Evolutionary conservation across 441 rosid species (phyloP), one percentile per base, ranked within the genome.

Genomic region (Pelargonium australe): DNA sequence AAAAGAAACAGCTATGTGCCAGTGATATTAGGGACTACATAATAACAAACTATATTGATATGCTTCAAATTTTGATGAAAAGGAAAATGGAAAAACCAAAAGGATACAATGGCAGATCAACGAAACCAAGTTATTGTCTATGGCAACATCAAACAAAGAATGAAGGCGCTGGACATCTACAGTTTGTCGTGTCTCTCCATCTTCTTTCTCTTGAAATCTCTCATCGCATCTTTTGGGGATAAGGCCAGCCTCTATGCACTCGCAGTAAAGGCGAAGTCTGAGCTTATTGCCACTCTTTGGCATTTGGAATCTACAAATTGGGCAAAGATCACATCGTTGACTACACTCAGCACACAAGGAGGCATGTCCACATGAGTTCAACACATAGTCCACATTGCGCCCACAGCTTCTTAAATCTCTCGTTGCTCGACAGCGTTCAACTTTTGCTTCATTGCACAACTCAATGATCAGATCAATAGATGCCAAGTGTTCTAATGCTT

Each of bases 91-190:
- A n/a, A n/a, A n/a, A n/a, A n/a, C n/a, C n/a, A n/a, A n/a, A n/a
- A n/a, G n/a, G 94, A 94, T 94, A 94, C 99, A 94, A 72, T 89
- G 96, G 73, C 92, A 89, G 70, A 94, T 83, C 76, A 91, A 73
- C 68, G 96, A 91, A 71, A 79, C 89, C 84, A 87, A 76, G 83
- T 86, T 89, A 78, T 88, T 94, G 79, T 86, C 90, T 84, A 91
- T 68, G 64, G 97, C 95, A 66, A 90, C 89, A 73, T 94, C 96
- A 73, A 94, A 91, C 51, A 94, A 80, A 23, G 95, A 83, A 78
- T 86, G 89, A 63, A 94, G 92, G 51, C 92, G 96, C 68, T 79
- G 87, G 72, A 89, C 92, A 78, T 89, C 93, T 37, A 84, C 82
- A 47, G 78, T 80, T 78, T 82, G 76, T 44, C 80, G 86, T 73